Percentiles rank a stretch among this genome's conserved stretches.
phyloP scores from a whole-genome alignment of 164 flowering plant species.

The Annona squamosa region DNA sequence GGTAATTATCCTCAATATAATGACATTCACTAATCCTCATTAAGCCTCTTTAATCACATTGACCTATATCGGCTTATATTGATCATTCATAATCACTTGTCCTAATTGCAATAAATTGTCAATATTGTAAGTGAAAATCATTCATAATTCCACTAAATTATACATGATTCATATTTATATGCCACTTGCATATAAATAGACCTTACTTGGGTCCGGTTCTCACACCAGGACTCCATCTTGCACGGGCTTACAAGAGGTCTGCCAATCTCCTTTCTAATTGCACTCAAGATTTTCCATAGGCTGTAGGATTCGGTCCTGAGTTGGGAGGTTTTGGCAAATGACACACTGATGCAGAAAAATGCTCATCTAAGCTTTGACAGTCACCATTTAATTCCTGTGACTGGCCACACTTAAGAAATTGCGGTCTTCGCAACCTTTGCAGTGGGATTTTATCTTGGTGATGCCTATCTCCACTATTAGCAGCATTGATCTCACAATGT shows the following conservation, averaged over 20 bases:
- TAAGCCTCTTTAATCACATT: too few species aligned
- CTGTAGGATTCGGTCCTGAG: background rate
- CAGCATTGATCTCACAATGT: conserved; percentile 19
- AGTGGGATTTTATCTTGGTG: conserved; percentile 10
- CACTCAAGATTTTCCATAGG: background rate
- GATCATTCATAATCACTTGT: too few species aligned
- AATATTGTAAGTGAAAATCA: too few species aligned
- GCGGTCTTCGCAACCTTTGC: conserved; percentile 10
- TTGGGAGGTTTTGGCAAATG: conserved; percentile 3
- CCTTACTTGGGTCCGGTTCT: too few species aligned
- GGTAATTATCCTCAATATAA: too few species aligned
- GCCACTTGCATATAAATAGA: too few species aligned
- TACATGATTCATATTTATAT: too few species aligned
- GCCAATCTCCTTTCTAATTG: conserved; percentile 1
- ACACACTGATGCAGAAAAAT: background rate
- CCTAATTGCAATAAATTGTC: too few species aligned
- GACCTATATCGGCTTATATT: too few species aligned
- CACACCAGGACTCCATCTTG: conserved; percentile 27
- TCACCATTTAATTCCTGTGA: conserved; percentile 4
- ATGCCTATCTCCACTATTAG: conserved; percentile 3
- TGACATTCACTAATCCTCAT: too few species aligned
- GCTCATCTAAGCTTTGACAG: conserved; percentile 7
- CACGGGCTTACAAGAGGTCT: conserved; percentile 14
- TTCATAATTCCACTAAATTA: too few species aligned
- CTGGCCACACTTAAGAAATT: conserved; percentile 7